These are phyloP conservation scores for Penicillium italicum DNA, from an alignment of 2,329 filamentous ascomycete species.

Conservation along the genomic window DNA sequence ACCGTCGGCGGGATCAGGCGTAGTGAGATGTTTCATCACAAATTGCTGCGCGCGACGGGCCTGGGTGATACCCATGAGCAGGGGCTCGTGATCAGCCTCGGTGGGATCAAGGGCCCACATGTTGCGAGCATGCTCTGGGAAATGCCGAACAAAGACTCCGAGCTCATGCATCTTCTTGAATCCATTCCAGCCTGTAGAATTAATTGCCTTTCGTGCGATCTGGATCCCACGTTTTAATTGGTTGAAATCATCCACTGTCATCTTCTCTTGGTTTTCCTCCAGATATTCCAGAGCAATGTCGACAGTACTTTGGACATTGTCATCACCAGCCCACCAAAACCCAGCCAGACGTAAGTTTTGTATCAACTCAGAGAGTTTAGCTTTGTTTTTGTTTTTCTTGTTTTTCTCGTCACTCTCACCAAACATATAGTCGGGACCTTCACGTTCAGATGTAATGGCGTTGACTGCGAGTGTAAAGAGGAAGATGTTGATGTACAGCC, in stretches of 20 bases:
- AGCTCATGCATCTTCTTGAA: constrained; percentile 73
- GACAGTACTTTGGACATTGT: constrained; percentile 61
- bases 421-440: constrained; percentile 84
- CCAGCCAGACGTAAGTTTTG: constrained; percentile 77
- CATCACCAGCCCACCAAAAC: constrained; percentile 81
- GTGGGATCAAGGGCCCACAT: constrained; percentile 65
- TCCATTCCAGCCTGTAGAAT: constrained; percentile 61
- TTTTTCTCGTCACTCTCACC: constrained; percentile 51
- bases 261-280: constrained; percentile 55
- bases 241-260: constrained; percentile 58
- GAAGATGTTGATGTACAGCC: constrained; percentile 77
- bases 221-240: constrained; percentile 63
- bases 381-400: constrained; percentile 57
- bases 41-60: constrained; percentile 55
- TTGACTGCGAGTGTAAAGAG: constrained; percentile 81
- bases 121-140: constrained; percentile 58
- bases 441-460: constrained; percentile 79
- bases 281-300: constrained; percentile 67
- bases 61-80: constrained; percentile 58
- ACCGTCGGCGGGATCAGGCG: constrained; percentile 38
- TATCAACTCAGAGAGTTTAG: constrained; percentile 60
- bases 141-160: constrained; percentile 66
- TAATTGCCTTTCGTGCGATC: constrained; percentile 58
- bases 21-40: constrained; percentile 42
- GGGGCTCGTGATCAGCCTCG: constrained; percentile 40